Percentiles rank a stretch among this genome's conserved stretches.
Conservation (phyloP, 2,329 filamentous ascomycete genomes). For the Reticulascus tulasneorum region DNA sequence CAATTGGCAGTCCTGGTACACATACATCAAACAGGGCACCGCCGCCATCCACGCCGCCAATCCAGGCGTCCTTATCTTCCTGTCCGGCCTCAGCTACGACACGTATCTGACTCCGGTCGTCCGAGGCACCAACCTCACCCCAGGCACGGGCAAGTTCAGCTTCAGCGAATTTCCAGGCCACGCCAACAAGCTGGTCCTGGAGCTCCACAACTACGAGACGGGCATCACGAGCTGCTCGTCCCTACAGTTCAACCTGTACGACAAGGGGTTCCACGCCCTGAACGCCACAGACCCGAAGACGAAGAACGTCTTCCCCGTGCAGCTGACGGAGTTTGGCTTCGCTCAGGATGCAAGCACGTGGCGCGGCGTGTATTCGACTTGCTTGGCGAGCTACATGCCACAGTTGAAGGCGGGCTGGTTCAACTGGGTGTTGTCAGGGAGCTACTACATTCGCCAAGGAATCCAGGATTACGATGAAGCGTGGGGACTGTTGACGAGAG, state of each 20-base stretch:
- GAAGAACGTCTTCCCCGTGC: conserved; percentile 32
- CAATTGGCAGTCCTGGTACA: conserved; percentile 56
- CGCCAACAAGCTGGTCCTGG: conserved; percentile 52
- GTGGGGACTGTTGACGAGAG: conserved; percentile 52
- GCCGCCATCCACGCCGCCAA: conserved; percentile 48
- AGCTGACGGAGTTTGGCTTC: conserved; percentile 54
- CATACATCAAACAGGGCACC: conserved; percentile 43
- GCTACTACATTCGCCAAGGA: conserved; percentile 53
- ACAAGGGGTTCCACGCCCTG: conserved; percentile 51
- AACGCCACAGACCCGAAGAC: conserved; percentile 28
- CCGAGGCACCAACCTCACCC: conserved; percentile 41
- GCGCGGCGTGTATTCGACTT: conserved; percentile 46
- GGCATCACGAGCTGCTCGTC: conserved; percentile 41
- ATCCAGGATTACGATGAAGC: conserved; percentile 52
- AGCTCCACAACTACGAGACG: conserved; percentile 59
- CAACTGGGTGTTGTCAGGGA: conserved; percentile 55
- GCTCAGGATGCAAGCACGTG: conserved; percentile 42
- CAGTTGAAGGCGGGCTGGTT: conserved; percentile 50
- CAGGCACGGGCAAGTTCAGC: conserved; percentile 39
- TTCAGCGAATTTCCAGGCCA: conserved; percentile 44
- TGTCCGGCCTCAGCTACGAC: conserved; percentile 56
- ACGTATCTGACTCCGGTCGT: conserved; percentile 50
- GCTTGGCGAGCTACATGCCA: conserved; percentile 45
- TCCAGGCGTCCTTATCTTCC: conserved; percentile 49
- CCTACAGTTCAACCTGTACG: conserved; percentile 42